phyloP scores from a whole-genome alignment of 2,329 filamentous ascomycete genomes.

The Diaporthe sp. region DNA sequence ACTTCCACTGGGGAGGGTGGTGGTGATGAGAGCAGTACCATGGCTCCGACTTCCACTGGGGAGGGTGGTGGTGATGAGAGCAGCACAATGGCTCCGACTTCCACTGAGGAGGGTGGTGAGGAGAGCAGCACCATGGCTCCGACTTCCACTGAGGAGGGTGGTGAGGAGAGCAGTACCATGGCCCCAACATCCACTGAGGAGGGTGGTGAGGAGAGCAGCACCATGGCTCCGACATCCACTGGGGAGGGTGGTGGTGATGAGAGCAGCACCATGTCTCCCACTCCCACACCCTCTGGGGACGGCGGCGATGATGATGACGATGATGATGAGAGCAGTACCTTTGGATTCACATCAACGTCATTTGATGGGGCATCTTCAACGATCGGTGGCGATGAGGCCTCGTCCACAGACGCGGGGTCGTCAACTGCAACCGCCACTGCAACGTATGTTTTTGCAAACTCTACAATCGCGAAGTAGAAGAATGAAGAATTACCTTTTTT shows the following conservation, averaged over 20 bases:
- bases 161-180: not conserved
- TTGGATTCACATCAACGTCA: too few relatives aligned
- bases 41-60: not conserved
- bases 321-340: too few relatives aligned
- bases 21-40: not conserved
- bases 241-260: not conserved
- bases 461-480: not conserved
- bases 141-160: not conserved
- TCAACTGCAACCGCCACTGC: too few relatives aligned
- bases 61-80: not conserved
- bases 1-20: not conserved
- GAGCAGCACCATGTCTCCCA: not conserved
- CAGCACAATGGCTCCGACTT: not conserved
- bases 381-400: too few relatives aligned
- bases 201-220: not conserved
- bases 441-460: too few relatives aligned
- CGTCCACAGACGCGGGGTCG: too few relatives aligned
- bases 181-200: not conserved
- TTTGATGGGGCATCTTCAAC: too few relatives aligned
- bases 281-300: not conserved
- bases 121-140: not conserved
- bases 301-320: too few relatives aligned
- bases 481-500: not conserved
- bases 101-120: not conserved
- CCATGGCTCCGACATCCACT: not conserved